Base-by-base conservation (phyloP, 352 stramenopile genomes). In the Phytophthora pini region DNA sequence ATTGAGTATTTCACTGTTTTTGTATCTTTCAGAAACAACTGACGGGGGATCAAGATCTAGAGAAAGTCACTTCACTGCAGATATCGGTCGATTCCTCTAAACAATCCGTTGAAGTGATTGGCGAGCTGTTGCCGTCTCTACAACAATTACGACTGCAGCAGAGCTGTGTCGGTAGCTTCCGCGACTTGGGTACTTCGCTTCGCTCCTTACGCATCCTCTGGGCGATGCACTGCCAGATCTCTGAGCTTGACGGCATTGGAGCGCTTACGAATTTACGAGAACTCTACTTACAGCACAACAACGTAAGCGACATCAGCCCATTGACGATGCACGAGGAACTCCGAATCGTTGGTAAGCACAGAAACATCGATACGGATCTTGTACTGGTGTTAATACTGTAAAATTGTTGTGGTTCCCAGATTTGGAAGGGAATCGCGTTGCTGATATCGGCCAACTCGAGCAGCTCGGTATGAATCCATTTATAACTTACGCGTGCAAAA, bases 261-360 rank as follows among this genome's bases (percentile, higher is more conserved):
- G 88, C 87, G 12, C 77, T 97, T 31, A 76, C 77, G n/a, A 81
- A 74, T 12, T 66, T 97, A 29, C 81, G 87, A 36, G 82, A 96
- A 52, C 72, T 97, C 10, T 87, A 92, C 46, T 56, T 95, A 5
- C 75, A 83, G 43, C 70, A 92, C 68, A 97, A 97, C 55, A 68
- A 73, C 24, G 81, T 97, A 47, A 79, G 49, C 36, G 86, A 95
- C 54, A 88, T 97, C 46, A 94, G 77, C 43, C 87, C 88, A 3
- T 65, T 96, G 32, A 86, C 81, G 29, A 90, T 96, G 84, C 90
- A 96, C 62, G 88, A 97, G 22, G 74, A 91, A 44, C 75, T 97
- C n/a, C 72, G 86, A 45, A 61, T 95, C 29, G 56, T 94, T 26
- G 85, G 84, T 93, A 48, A 31, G 73, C 45, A n/a, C 11, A 34